These are phyloP conservation scores for Lentinula lateritia DNA, from an alignment of 768 basidiomycete species.

Conservation along the genomic window DNA sequence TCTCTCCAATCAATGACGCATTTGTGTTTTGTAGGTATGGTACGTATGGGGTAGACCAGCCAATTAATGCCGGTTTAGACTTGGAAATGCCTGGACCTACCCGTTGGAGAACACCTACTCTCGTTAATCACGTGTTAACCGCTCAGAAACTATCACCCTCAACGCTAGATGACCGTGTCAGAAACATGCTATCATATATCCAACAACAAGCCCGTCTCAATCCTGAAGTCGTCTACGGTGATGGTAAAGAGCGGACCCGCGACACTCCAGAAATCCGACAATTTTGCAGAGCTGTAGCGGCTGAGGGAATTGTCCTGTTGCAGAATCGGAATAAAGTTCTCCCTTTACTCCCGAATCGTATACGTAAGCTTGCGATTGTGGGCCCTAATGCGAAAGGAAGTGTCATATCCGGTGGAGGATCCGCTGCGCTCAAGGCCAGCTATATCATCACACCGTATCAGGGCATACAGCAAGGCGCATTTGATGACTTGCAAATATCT, in stretches of 20 bases:
- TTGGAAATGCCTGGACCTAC: conserved; percentile 76
- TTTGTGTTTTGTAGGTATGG: conserved; percentile 47
- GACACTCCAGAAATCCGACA: conserved; percentile 46
- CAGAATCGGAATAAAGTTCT: conserved; percentile 56
- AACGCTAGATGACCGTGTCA: conserved; percentile 46
- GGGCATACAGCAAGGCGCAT: conserved; percentile 47
- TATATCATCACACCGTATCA: conserved; percentile 63
- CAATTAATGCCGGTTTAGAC: conserved; percentile 70
- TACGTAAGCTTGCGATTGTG: conserved; percentile 55
- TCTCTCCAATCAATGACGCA: neutral
- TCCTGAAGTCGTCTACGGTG: conserved; percentile 57
- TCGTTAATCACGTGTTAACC: conserved; percentile 34
- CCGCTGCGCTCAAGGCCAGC: conserved; percentile 63
- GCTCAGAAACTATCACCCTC: conserved; percentile 43
- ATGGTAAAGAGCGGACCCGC: conserved; percentile 50
- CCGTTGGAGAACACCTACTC: conserved; percentile 53
- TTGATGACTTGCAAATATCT: conserved; percentile 41
- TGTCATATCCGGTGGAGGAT: conserved; percentile 73
- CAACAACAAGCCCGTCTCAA: conserved; percentile 52
- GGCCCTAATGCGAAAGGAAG: conserved; percentile 64
- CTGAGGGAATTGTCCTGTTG: conserved; percentile 59
- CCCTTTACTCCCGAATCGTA: conserved; percentile 35
- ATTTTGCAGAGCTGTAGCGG: conserved; percentile 53
- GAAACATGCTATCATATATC: conserved; percentile 47
- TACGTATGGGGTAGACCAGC: conserved; percentile 60